Evolutionary conservation across 176 grass and related monocot species (phyloP), one percentile per base, ranked within the genome.

Genomic region (Paspalum vaginatum): DNA sequence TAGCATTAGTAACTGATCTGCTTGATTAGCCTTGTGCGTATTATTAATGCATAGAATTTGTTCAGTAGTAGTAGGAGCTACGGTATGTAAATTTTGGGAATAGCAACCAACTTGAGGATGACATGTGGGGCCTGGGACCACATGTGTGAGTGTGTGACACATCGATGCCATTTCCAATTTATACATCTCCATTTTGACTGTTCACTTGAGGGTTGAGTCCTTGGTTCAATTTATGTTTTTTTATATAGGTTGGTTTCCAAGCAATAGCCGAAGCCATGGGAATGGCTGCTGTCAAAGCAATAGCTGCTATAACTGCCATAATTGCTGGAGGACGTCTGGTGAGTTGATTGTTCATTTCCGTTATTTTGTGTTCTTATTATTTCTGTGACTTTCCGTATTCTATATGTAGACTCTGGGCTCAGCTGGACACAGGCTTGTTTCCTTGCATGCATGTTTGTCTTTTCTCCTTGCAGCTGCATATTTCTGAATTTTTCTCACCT

Each of bases 261-360:
- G 96, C 96, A 91, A 95, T 99, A 86, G 88, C 88, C 11, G 90
- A 99, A 91, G 96, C 96, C 64, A 91, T 99, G 83, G 96, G 96
- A 81, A 86, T 95, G 81, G 92, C 96, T 84, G 96, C 96, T 61
- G 90, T 99, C 9, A 99, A 99, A 68, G 96, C 96, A 70, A 83
- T 99, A 81, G 92, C 91, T 84, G 96, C 96, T 78, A 99, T 99
- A 81, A 84, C 92, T 84, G 92, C 86, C 21, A 99, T 99, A 85
- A 99, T 99, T 86, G 92, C 92, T 58, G 96, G 96, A 80, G 96
- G 96, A 26, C 92, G 96, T 73, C 80, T 99, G 92, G 96, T 99
- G 87, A 93, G 85, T 81, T 55, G 21, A 46, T 9, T 81, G 45
- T 71, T 61, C 53, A 61, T 74, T 77, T 21, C n/a, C 57, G 74